A percentile compares a stretch with the other conserved stretches of the same genome.
phyloP scores from a whole-genome alignment of 2,329 filamentous ascomycete genomes.

The Clonostachys byssicola region DNA sequence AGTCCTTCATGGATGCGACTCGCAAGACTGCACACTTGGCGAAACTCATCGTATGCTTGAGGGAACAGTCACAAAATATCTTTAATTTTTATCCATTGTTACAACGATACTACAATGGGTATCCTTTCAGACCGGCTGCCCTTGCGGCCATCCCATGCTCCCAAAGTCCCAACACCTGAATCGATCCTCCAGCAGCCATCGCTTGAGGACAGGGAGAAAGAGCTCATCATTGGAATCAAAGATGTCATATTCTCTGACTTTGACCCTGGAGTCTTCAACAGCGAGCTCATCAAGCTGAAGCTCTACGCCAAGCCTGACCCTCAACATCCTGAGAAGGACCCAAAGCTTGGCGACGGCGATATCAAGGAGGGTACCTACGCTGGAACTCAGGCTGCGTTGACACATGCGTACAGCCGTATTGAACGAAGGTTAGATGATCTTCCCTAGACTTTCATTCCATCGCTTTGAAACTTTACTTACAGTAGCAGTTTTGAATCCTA shows the following conservation, averaged over 20 bases:
- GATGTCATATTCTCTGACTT: slow-evolving; percentile 12
- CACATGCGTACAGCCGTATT: neutral
- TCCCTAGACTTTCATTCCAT: too few relatives aligned
- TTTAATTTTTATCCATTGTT: too few relatives aligned
- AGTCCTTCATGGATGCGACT: too few relatives aligned
- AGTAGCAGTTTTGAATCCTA: neutral
- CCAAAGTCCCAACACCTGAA: too few relatives aligned
- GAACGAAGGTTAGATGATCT: neutral
- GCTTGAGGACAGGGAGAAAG: too few relatives aligned
- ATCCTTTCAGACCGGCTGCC: too few relatives aligned
- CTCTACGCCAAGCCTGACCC: slow-evolving; percentile 7
- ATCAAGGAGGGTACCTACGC: neutral
- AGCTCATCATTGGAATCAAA: neutral
- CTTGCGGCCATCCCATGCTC: neutral
- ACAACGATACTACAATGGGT: too few relatives aligned
- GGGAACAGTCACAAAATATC: too few relatives aligned
- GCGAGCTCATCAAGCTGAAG: slow-evolving; percentile 16
- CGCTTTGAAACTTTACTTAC: neutral
- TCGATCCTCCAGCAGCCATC: too few relatives aligned
- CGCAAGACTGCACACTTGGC: too few relatives aligned
- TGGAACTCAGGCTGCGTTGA: neutral
- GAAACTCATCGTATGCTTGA: too few relatives aligned
- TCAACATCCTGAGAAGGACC: neutral
- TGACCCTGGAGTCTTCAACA: slow-evolving; percentile 20
- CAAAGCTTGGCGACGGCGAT: neutral